A percentile compares a stretch with the other conserved stretches of the same genome.
These are phyloP conservation scores for Solanum ossicruentum DNA, from an alignment of 257 asterid genomes.

Conservation along the genomic window DNA sequence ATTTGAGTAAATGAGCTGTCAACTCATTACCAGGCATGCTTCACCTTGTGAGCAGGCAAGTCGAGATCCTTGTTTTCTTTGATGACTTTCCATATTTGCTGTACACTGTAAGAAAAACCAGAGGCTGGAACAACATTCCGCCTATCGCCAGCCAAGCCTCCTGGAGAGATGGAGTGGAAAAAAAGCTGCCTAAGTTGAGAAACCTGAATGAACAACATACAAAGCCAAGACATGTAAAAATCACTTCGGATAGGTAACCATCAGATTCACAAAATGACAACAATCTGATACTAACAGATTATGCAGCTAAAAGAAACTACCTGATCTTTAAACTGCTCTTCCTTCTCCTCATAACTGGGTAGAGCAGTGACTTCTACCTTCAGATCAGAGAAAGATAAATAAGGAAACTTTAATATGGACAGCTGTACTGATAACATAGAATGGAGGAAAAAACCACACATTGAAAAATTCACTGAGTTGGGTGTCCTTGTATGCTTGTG, in stretches of 20 bases:
- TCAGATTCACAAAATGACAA: neutral
- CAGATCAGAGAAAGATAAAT: constrained; percentile 14
- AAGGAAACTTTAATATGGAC: neutral
- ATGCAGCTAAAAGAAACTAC: constrained; percentile 7
- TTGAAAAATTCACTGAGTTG: constrained; percentile 19
- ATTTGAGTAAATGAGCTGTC: neutral
- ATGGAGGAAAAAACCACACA: constrained; percentile 3
- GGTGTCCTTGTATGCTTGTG: constrained; percentile 15
- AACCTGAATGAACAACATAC: constrained; percentile 16
- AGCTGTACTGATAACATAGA: neutral
- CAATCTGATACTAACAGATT: neutral
- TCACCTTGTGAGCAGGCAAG: constrained; percentile 48
- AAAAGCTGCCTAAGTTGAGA: constrained; percentile 36
- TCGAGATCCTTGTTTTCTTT: constrained; percentile 56
- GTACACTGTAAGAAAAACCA: constrained; percentile 35
- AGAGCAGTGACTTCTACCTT: constrained; percentile 46
- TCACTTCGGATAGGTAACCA: neutral
- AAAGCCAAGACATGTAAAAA: neutral
- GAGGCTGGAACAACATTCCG: constrained; percentile 45
- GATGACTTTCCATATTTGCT: constrained; percentile 39
- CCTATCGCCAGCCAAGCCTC: constrained; percentile 55
- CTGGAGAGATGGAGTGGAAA: constrained; percentile 40
- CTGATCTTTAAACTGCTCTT: constrained; percentile 39
- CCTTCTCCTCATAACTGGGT: constrained; percentile 45
- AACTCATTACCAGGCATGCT: neutral